phyloP scores from a whole-genome alignment of 768 basidiomycete genomes.

The Pholiota microspora region DNA sequence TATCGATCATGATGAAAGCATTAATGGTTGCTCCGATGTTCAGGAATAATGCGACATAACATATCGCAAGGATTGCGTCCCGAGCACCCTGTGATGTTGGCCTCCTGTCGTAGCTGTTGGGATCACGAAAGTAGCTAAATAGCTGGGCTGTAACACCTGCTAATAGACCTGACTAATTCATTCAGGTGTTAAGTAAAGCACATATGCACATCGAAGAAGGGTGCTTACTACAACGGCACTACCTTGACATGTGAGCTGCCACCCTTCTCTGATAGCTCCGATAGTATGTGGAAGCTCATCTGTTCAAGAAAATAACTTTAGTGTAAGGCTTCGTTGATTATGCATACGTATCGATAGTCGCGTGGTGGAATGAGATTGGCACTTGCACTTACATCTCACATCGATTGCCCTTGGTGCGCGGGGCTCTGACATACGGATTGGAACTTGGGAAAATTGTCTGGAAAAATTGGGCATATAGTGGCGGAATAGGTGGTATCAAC shows the following conservation, averaged over 20 bases:
- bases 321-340: background rate
- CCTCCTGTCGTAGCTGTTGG: background rate
- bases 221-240: conserved; percentile 9
- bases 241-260: conserved; percentile 11
- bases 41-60: conserved; percentile 14
- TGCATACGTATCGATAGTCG: background rate
- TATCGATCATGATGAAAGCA: conserved; percentile 14
- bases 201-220: background rate
- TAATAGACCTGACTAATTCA: conserved; percentile 12
- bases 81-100: background rate
- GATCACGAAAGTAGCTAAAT: conserved; percentile 9
- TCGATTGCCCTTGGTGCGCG: background rate
- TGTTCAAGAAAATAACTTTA: background rate
- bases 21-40: conserved; percentile 12
- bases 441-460: background rate
- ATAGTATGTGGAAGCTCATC: conserved; percentile 6
- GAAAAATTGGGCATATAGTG: background rate
- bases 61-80: conserved; percentile 5
- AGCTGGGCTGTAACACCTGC: conserved; percentile 9
- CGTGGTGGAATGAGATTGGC: background rate
- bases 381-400: background rate
- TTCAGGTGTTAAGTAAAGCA: background rate
- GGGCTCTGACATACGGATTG: background rate
- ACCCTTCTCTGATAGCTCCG: conserved; percentile 5
- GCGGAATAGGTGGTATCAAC: too few relatives aligned